These are phyloP conservation scores for Monilinia polystroma DNA, from an alignment of 2,329 filamentous ascomycete genomes.

Conservation along the genomic window DNA sequence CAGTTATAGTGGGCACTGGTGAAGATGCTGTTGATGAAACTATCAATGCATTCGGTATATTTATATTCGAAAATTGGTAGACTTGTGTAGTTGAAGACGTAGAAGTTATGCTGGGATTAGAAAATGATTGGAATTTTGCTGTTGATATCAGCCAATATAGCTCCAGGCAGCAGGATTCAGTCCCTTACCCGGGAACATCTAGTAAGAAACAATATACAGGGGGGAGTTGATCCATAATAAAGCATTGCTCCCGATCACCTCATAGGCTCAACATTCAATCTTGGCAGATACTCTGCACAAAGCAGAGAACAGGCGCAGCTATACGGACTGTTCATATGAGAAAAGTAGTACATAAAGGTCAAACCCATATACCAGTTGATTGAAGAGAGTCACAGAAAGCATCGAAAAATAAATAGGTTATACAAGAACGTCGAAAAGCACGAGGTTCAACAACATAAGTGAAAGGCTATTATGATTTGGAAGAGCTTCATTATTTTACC, in stretches of 20 bases:
- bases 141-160: no score
- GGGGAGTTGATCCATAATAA: background rate
- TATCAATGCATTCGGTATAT: background rate
- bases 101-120: constrained; percentile 1
- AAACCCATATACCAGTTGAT: background rate
- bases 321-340: background rate
- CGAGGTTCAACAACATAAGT: background rate
- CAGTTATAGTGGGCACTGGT: background rate
- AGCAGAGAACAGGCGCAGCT: background rate
- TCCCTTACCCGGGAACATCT: background rate
- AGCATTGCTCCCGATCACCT: background rate
- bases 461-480: background rate
- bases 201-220: no score
- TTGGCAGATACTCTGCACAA: background rate
- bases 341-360: background rate
- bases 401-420: background rate
- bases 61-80: background rate
- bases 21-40: background rate
- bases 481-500: background rate
- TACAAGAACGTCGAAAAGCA: background rate
- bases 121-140: background rate
- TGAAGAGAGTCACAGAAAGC: background rate
- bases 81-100: background rate
- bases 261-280: background rate
- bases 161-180: background rate